phyloP scores from a whole-genome alignment of 768 basidiomycete genomes.

The Steccherinum ochraceum region DNA sequence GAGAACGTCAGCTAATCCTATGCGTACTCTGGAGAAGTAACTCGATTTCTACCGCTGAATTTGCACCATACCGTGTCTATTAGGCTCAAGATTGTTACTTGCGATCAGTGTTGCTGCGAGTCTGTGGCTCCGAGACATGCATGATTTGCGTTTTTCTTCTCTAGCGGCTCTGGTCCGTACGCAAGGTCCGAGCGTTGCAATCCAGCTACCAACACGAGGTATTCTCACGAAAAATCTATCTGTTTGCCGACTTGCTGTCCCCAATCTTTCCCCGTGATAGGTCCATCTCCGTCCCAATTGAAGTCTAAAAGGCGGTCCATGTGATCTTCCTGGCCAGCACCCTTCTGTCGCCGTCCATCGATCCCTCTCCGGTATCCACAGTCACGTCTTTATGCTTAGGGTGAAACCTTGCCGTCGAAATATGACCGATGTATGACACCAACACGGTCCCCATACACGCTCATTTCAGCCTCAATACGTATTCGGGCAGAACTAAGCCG shows the following conservation, averaged over 20 bases:
- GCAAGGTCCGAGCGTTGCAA: background rate
- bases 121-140: too few species aligned
- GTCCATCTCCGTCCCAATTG: conserved; percentile 5
- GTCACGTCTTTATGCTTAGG: background rate
- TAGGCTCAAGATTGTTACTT: too few species aligned
- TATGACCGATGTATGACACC: conserved; percentile 3
- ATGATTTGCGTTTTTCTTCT: background rate
- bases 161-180: background rate
- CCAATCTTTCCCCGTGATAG: background rate
- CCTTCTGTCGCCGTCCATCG: conserved; percentile 1
- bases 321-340: background rate
- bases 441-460: background rate
- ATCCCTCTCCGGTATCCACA: background rate
- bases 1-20: too few species aligned
- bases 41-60: too few species aligned
- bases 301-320: background rate
- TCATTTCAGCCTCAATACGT: background rate
- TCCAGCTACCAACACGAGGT: background rate
- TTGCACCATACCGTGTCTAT: too few species aligned
- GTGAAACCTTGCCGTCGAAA: conserved; percentile 3
- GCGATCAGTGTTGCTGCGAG: too few species aligned
- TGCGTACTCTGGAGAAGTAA: too few species aligned
- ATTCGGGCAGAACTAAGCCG: conserved; percentile 1
- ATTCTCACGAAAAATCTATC: background rate
- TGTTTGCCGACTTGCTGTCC: background rate